Evolutionary conservation across 345 rosid species (phyloP).

Genomic region (Gynandropsis gynandra): DNA sequence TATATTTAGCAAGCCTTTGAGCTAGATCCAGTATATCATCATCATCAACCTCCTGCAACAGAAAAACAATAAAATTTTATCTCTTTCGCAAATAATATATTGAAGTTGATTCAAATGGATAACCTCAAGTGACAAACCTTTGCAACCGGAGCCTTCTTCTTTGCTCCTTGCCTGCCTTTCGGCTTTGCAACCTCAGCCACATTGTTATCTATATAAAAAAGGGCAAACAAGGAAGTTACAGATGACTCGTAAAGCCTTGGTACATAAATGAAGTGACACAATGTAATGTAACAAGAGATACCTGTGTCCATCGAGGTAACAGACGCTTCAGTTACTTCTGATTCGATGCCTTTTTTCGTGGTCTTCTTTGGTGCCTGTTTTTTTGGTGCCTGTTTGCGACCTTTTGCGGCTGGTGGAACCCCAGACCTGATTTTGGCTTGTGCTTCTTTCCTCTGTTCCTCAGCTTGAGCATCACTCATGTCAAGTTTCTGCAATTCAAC

Average conservation of each 20-base stretch:
- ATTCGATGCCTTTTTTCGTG: constrained; percentile 35
- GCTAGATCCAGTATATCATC: constrained; percentile 51
- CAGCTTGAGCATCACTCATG: constrained; percentile 37
- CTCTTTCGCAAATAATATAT: not conserved
- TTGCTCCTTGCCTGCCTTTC: constrained; percentile 46
- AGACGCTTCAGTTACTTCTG: constrained; percentile 29
- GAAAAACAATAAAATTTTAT: not conserved
- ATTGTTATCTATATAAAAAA: constrained; percentile 33
- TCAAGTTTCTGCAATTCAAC: constrained; percentile 49
- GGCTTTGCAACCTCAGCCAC: constrained; percentile 47
- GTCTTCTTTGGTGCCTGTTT: constrained; percentile 34
- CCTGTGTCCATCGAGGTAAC: constrained; percentile 48
- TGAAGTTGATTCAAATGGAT: not conserved
- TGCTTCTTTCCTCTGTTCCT: constrained; percentile 28
- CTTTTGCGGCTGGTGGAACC: constrained; percentile 30
- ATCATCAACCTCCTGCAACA: constrained; percentile 27
- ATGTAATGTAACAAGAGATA: constrained; percentile 19
- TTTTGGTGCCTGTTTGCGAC: constrained; percentile 45
- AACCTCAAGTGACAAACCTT: constrained; percentile 34
- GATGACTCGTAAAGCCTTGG: no score
- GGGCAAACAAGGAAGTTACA: not conserved
- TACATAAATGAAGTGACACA: not conserved
- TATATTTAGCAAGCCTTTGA: constrained; percentile 64
- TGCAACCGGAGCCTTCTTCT: constrained; percentile 47
- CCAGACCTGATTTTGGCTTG: constrained; percentile 23